Percentiles rank a stretch among this genome's conserved stretches.
Conservation (phyloP, 1,139 yeast species). For the Kodamaea derodonti region DNA sequence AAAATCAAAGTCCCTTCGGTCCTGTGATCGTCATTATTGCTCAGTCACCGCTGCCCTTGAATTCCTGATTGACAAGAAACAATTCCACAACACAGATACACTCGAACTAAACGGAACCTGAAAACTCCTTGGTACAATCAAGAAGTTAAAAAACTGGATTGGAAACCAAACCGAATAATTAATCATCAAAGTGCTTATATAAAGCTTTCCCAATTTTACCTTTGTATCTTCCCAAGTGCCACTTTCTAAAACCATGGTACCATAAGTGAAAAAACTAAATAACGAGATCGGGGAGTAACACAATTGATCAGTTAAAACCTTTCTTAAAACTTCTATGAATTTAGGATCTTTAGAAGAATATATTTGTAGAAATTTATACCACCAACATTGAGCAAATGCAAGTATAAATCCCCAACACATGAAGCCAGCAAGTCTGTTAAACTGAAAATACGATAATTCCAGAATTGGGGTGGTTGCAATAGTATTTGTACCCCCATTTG, state of each 20-base stretch:
- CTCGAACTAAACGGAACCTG: constrained; percentile 93
- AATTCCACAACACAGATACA: constrained; percentile 89
- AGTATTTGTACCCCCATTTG: constrained; percentile 1
- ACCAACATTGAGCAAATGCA: constrained; percentile 80
- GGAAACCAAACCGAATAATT: constrained; percentile 94
- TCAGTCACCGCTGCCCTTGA: background rate
- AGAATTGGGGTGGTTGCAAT: constrained; percentile 8
- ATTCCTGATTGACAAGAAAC: constrained; percentile 71
- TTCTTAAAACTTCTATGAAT: constrained; percentile 74
- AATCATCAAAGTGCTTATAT: constrained; percentile 70
- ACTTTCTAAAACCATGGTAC: constrained; percentile 75
- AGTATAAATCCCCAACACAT: constrained; percentile 84
- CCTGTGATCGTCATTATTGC: background rate
- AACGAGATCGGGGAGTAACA: constrained; percentile 85
- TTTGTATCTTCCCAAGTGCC: constrained; percentile 66
- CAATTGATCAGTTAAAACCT: constrained; percentile 87
- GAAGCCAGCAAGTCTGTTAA: constrained; percentile 72
- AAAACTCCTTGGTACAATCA: constrained; percentile 69
- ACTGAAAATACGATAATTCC: constrained; percentile 49
- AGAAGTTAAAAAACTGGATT: constrained; percentile 85
- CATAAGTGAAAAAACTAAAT: constrained; percentile 76
- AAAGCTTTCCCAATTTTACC: constrained; percentile 59
- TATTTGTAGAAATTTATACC: constrained; percentile 84
- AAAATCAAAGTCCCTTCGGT: too few species aligned
- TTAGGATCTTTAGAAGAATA: constrained; percentile 78